Evolutionary conservation across 176 grass and related monocot genomes (phyloP).

Genomic region (Bromus sterilis): DNA sequence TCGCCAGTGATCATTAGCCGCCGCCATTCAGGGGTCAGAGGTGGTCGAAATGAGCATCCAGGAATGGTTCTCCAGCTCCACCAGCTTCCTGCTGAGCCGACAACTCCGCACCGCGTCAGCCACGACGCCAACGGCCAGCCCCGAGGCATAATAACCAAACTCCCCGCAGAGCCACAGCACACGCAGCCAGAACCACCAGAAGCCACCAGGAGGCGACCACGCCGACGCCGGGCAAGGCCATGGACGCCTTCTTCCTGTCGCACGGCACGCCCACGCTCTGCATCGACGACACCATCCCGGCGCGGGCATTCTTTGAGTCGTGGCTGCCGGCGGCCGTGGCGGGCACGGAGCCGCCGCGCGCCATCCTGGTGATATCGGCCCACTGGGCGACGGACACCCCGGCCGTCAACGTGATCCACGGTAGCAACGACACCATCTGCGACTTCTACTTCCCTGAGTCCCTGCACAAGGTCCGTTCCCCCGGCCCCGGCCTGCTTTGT

Average conservation of each 20-base stretch:
- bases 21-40: too few species aligned
- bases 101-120: not conserved
- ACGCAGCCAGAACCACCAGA: not conserved
- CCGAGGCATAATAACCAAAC: not conserved
- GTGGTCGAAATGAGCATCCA: too few species aligned
- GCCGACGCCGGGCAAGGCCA: not conserved
- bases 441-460: conserved; percentile 68
- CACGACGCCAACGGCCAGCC: not conserved
- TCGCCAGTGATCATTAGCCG: too few species aligned
- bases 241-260: conserved; percentile 87
- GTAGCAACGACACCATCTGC: conserved; percentile 51
- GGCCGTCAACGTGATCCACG: conserved; percentile 42
- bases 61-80: too few species aligned
- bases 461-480: conserved; percentile 58
- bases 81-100: too few species aligned
- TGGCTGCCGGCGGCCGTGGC: conserved; percentile 48
- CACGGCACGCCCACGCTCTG: conserved; percentile 86
- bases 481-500: not conserved
- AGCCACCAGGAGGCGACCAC: not conserved
- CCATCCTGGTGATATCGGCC: conserved; percentile 68
- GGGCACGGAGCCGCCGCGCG: conserved; percentile 28
- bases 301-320: conserved; percentile 61
- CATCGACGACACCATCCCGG: conserved; percentile 60
- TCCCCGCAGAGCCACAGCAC: not conserved
- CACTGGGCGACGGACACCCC: conserved; percentile 69